These are phyloP conservation scores for Brasilioporus rufonigricans DNA, from an alignment of 768 basidiomycete genomes.

Conservation along the genomic window DNA sequence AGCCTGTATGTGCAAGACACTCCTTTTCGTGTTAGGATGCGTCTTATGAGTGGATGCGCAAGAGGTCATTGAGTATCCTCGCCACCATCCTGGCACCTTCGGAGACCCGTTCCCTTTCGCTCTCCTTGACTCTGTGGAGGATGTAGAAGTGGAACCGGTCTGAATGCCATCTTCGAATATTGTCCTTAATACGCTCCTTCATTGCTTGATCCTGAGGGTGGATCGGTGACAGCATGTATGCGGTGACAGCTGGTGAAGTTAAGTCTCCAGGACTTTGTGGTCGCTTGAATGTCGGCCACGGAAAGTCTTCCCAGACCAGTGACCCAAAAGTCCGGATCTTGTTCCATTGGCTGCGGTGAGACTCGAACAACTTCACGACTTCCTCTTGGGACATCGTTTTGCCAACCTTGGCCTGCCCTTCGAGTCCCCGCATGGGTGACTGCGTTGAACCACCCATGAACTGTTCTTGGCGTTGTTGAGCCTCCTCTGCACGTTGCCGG, in stretches of 20 bases:
- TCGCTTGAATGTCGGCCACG: conserved; percentile 68
- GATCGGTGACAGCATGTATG: conserved; percentile 64
- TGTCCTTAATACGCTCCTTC: conserved; percentile 75
- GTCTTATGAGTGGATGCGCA: conserved; percentile 48
- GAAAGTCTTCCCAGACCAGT: too few species aligned
- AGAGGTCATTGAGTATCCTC: conserved; percentile 66
- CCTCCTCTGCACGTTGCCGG: conserved; percentile 61
- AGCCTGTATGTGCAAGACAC: conserved; percentile 5
- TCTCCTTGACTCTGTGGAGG: conserved; percentile 65
- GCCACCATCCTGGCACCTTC: conserved; percentile 71
- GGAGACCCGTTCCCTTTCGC: conserved; percentile 67
- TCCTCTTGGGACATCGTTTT: conserved; percentile 57
- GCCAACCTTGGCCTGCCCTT: conserved; percentile 40
- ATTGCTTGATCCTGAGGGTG: too few species aligned
- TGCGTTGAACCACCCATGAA: conserved; percentile 69
- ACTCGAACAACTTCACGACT: conserved; percentile 51
- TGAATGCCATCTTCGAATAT: conserved; percentile 76
- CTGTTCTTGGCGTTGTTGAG: conserved; percentile 62
- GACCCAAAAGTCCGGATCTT: conserved; percentile 37
- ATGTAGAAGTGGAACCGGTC: conserved; percentile 76
- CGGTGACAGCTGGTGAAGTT: conserved; percentile 50
- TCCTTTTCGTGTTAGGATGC: conserved; percentile 33
- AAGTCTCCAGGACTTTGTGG: conserved; percentile 61
- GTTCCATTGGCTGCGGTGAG: conserved; percentile 63
- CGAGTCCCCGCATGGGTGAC: conserved; percentile 48